Evolutionary conservation across 768 basidiomycete species (phyloP).

Genomic region (Ephemerocybe angulata): DNA sequence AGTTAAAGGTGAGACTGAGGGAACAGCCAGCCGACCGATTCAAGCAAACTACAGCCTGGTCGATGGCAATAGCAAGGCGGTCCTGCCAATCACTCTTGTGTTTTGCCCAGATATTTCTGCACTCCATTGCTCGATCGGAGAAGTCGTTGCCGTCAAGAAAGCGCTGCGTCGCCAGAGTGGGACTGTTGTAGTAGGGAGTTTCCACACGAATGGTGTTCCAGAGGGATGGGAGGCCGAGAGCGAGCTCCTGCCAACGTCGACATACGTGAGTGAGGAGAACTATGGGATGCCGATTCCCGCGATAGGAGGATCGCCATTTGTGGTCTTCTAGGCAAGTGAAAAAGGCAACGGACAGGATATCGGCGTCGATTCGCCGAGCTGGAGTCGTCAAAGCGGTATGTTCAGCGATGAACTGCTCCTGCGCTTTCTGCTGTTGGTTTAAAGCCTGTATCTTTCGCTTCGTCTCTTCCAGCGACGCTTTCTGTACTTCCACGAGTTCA

Average conservation of each 20-base stretch:
- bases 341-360: not conserved
- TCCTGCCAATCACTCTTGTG: no score
- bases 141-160: no score
- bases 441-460: not conserved
- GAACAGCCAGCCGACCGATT: no score
- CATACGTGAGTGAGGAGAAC: not conserved
- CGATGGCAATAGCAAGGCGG: no score
- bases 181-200: no score
- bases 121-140: no score
- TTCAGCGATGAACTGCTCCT: not conserved
- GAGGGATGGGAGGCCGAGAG: not conserved
- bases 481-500: not conserved
- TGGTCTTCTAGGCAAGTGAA: not conserved
- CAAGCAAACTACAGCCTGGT: no score
- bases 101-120: no score
- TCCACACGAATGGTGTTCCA: not conserved
- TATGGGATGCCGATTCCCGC: not conserved
- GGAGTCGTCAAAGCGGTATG: not conserved
- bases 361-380: not conserved
- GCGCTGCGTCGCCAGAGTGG: no score
- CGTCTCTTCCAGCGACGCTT: not conserved
- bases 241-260: not conserved
- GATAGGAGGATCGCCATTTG: not conserved
- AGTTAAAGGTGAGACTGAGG: no score
- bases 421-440: not conserved